Base-by-base conservation (phyloP, 2,329 filamentous ascomycete genomes). In the Cordyceps fumosorosea region DNA sequence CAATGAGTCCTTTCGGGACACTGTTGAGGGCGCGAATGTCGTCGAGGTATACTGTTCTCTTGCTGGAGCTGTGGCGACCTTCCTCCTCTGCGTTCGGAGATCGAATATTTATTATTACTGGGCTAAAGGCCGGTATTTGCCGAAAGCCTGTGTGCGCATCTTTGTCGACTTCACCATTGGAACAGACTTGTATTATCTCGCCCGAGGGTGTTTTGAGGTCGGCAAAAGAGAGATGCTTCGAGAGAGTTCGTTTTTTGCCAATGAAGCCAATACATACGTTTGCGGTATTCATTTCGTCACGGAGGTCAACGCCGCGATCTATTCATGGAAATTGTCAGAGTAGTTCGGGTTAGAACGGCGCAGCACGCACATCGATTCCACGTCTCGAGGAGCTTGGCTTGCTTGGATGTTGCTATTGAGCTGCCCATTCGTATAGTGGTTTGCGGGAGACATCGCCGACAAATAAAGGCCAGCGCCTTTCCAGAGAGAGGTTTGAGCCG, bases 141-240 rank as follows among this genome's bases (percentile, higher is more conserved):
- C 76, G 78, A 44, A 88, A 76, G 11, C 71, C 64, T 5, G 74
- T 64, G 67, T 81, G 79, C 0, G 72, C 70, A 0, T 71, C 67
- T 2, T 72, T 71, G 16, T 73, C 73, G 26, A 72, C 68, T 2
- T 74, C 70, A 2, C 76, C 68, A 60, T 77, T 79, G 1, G 74
- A 74, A 53, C 78, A 78, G 51, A 79, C 69, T 53, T 84, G 82
- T 8, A 81, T 71, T 18, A 77, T 73, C 50, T 80, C 67, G 4
- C 75, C 71, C 0, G 72, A 73, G 0, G 74, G 67, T 3, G 73
- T 72, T 44, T 76, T 76, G 24, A 80, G 71, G 67, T 88, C 81
- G 54, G 87, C 87, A 70, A 96, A 96, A 2, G 84, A 84, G 22
- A 96, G 77, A 45, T 83, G 85, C 60, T 86, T 86, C 32, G 85